These are phyloP conservation scores for Penicillium sumatraense DNA, from an alignment of 2,329 filamentous ascomycete genomes.

Conservation along the genomic window DNA sequence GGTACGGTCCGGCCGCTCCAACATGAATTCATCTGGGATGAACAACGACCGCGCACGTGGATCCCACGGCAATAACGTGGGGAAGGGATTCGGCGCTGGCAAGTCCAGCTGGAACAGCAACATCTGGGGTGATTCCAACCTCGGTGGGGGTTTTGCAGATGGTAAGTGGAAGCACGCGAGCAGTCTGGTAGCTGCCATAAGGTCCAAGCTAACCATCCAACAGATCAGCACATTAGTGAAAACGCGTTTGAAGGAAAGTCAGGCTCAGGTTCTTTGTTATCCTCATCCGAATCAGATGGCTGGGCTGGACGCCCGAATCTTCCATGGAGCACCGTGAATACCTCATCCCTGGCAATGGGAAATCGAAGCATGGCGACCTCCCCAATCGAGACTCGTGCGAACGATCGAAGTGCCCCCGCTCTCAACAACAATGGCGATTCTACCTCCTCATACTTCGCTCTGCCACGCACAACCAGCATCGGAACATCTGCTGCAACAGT, in stretches of 20 bases:
- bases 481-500: constrained; percentile 32
- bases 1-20: constrained; percentile 42
- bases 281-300: constrained; percentile 69
- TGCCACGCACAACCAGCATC: constrained; percentile 51
- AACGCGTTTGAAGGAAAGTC: constrained; percentile 59
- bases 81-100: constrained; percentile 49
- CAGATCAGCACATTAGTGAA: constrained; percentile 36
- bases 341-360: constrained; percentile 51
- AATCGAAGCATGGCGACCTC: constrained; percentile 59
- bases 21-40: constrained; percentile 44
- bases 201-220: constrained; percentile 3
- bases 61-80: constrained; percentile 44
- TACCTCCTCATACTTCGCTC: constrained; percentile 50
- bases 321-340: constrained; percentile 64
- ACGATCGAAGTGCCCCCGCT: constrained; percentile 44
- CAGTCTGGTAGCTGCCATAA: too few species aligned
- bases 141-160: constrained; percentile 53
- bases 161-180: constrained; percentile 35
- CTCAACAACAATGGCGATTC: constrained; percentile 49
- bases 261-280: constrained; percentile 71
- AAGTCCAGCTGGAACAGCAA: constrained; percentile 51
- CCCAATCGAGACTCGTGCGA: constrained; percentile 60
- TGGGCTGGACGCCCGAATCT: constrained; percentile 59
- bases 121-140: constrained; percentile 58
- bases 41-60: constrained; percentile 40